These are phyloP conservation scores for Debaryomyces singareniensis DNA, from an alignment of 1,139 yeast genomes.

Conservation along the genomic window DNA sequence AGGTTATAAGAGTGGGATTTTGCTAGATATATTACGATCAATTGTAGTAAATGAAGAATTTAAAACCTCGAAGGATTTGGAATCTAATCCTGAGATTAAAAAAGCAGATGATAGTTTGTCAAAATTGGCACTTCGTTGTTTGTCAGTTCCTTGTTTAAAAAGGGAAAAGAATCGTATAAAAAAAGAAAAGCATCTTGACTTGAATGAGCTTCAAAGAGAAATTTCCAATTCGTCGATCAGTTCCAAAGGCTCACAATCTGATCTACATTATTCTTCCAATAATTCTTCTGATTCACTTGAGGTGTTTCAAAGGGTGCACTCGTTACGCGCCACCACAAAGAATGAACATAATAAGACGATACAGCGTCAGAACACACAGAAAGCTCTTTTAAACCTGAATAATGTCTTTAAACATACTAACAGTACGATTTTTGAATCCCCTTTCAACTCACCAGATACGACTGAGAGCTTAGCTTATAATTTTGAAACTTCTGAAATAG, in stretches of 20 bases:
- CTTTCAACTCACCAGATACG: too few species aligned
- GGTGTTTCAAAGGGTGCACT: slow-evolving; percentile 27
- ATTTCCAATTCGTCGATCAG: not conserved
- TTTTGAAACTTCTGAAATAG: too few species aligned
- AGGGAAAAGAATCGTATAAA: not conserved
- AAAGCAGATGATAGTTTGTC: slow-evolving; percentile 18
- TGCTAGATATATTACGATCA: slow-evolving; percentile 45
- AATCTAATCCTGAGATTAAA: not conserved
- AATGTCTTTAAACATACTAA: too few species aligned
- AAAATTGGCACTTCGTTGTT: slow-evolving; percentile 57
- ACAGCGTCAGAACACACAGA: too few species aligned
- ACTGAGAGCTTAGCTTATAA: too few species aligned
- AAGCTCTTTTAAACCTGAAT: too few species aligned
- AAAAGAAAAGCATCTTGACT: not conserved
- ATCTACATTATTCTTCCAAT: slow-evolving; percentile 6
- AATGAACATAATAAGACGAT: slow-evolving; percentile 30
- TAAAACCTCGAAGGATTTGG: too few species aligned
- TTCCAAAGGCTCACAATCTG: slow-evolving; percentile 1
- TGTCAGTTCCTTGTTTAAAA: slow-evolving; percentile 54
- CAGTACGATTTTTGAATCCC: too few species aligned
- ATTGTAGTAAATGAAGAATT: slow-evolving; percentile 26
- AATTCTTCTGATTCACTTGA: slow-evolving; percentile 19
- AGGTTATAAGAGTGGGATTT: slow-evolving; percentile 51
- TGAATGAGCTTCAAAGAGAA: not conserved
- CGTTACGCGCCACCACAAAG: slow-evolving; percentile 30